Percentiles rank a stretch among this genome's conserved stretches.
These are phyloP conservation scores for Gentiana straminea DNA, from an alignment of 257 asterid species.

Conservation along the genomic window DNA sequence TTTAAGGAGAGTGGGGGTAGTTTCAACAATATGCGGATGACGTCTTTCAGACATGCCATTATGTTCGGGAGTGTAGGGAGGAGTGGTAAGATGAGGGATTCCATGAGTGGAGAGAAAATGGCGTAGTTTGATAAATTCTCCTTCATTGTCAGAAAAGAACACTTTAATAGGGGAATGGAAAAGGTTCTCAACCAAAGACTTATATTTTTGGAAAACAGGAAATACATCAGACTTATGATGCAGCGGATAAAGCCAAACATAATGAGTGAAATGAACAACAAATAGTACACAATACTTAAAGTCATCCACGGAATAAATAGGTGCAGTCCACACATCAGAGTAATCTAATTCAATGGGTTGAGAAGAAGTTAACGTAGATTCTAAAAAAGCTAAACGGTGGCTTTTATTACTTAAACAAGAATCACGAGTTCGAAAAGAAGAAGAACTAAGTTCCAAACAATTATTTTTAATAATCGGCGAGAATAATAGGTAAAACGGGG, in stretches of 20 bases:
- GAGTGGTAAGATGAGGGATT: constrained; percentile 1
- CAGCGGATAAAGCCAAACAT: constrained; percentile 3
- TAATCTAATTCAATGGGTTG: neutral
- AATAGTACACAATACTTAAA: constrained; percentile 8
- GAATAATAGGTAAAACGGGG: neutral
- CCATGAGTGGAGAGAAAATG: neutral
- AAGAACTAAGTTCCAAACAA: neutral
- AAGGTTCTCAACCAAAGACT: constrained; percentile 1
- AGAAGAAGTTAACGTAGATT: neutral
- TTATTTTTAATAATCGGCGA: neutral
- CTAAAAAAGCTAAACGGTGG: neutral
- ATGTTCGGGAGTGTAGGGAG: constrained; percentile 7
- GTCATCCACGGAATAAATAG: neutral
- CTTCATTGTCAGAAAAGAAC: neutral
- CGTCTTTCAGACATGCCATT: neutral
- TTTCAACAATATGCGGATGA: no score
- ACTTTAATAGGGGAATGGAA: neutral
- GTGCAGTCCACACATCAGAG: neutral
- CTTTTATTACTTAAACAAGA: neutral
- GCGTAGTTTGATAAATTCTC: neutral
- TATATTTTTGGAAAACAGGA: neutral
- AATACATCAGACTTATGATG: constrained; percentile 1
- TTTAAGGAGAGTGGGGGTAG: no score
- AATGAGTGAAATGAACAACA: constrained; percentile 1
- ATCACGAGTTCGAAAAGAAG: neutral